These are phyloP conservation scores for Naganishia liquefaciens DNA, from an alignment of 1,284 basidiomycete species.

Conservation along the genomic window DNA sequence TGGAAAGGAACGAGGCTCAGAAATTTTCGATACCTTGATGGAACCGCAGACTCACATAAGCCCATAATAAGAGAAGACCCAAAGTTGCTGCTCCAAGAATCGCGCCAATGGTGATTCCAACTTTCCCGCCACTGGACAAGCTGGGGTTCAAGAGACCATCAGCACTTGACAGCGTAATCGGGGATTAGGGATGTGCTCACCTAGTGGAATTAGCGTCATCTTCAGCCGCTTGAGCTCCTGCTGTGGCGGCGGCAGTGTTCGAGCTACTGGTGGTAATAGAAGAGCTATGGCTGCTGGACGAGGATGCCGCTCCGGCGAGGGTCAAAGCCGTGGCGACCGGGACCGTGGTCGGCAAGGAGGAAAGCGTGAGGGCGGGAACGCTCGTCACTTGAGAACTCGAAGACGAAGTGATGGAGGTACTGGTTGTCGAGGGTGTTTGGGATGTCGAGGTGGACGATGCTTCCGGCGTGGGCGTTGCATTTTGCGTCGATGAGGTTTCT, in stretches of 20 bases:
- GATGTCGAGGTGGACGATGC: background rate
- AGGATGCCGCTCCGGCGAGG: background rate
- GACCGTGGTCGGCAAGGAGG: background rate
- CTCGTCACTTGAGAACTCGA: background rate
- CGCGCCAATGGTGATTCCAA: conserved; percentile 8
- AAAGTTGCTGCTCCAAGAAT: background rate
- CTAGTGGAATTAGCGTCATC: background rate
- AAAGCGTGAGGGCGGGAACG: conserved; percentile 5
- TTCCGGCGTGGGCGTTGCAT: background rate
- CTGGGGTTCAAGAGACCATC: background rate
- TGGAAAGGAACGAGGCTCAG: background rate
- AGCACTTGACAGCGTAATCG: background rate
- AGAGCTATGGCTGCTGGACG: background rate
- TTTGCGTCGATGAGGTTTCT: background rate
- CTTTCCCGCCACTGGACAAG: conserved; percentile 11
- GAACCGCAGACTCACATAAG: conserved; percentile 8
- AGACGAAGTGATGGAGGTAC: background rate
- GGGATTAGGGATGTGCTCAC: background rate
- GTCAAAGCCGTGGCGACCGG: conserved; percentile 11
- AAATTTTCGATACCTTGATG: background rate
- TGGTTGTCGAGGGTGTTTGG: background rate
- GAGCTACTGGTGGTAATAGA: background rate
- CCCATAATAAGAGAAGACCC: conserved; percentile 15
- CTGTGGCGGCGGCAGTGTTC: background rate
- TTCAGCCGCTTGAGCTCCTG: background rate